A percentile compares a stretch with the other conserved stretches of the same genome.
These are phyloP conservation scores for Gastrolobium bilobum DNA, from an alignment of 306 rosid species.

Conservation along the genomic window DNA sequence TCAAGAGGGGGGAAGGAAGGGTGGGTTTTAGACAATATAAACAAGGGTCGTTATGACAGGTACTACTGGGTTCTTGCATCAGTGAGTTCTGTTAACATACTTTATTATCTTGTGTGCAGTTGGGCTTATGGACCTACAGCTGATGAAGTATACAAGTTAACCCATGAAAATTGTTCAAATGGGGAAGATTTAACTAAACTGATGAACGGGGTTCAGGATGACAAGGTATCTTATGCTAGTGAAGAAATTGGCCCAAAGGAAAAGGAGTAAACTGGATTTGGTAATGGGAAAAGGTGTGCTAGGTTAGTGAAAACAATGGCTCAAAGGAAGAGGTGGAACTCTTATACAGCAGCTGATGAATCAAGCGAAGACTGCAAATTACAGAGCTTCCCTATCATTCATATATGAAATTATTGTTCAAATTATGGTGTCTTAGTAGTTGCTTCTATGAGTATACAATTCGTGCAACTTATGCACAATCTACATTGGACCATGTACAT, in stretches of 20 bases:
- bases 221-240: slow-evolving; percentile 6
- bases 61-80: slow-evolving; percentile 67
- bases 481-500: not conserved
- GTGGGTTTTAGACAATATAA: slow-evolving; percentile 69
- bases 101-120: slow-evolving; percentile 59
- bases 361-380: no score
- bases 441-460: not conserved
- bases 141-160: slow-evolving; percentile 42
- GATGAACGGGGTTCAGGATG: not conserved
- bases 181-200: slow-evolving; percentile 39
- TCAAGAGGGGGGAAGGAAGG: slow-evolving; percentile 70
- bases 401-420: no score
- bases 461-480: slow-evolving; percentile 8
- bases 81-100: slow-evolving; percentile 51
- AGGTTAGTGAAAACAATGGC: slow-evolving; percentile 19
- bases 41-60: slow-evolving; percentile 63
- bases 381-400: no score
- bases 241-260: slow-evolving; percentile 27
- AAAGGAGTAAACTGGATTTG: slow-evolving; percentile 36
- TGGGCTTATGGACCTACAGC: slow-evolving; percentile 73
- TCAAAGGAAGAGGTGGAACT: slow-evolving; percentile 24
- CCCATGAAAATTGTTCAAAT: slow-evolving; percentile 29
- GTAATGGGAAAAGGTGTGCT: slow-evolving; percentile 17
- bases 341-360: no score
- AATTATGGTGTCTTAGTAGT: not conserved